phyloP scores from a whole-genome alignment of 495 filamentous ascomycete species.

The Hamigera avellanea region DNA sequence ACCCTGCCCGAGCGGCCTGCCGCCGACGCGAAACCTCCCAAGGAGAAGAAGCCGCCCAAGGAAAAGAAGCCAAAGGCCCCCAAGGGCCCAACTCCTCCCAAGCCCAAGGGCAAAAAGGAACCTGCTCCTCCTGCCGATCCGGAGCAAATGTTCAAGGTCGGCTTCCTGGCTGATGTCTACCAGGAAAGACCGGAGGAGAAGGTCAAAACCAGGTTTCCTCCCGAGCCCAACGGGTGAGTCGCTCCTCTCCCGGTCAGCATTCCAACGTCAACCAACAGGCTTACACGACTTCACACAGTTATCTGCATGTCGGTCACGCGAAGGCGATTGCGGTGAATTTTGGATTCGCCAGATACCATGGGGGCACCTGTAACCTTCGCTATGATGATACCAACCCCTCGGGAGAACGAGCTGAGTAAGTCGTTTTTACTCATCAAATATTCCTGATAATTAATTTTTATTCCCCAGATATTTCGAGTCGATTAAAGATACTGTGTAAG shows the following conservation, averaged over 20 bases:
- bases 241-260: background rate
- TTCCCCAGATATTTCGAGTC: slow-evolving; percentile 64
- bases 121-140: slow-evolving; percentile 44
- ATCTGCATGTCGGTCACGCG: slow-evolving; percentile 80
- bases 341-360: slow-evolving; percentile 80
- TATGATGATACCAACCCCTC: slow-evolving; percentile 83
- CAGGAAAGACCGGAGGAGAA: slow-evolving; percentile 55
- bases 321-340: slow-evolving; percentile 99
- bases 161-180: slow-evolving; percentile 73
- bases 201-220: slow-evolving; percentile 77
- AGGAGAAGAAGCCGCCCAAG: slow-evolving; percentile 19
- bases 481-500: slow-evolving; percentile 69
- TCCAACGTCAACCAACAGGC: too few species aligned
- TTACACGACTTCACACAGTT: slow-evolving; percentile 37
- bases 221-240: slow-evolving; percentile 60
- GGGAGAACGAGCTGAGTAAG: slow-evolving; percentile 68
- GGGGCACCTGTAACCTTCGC: slow-evolving; percentile 58
- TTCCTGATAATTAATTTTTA: too few species aligned
- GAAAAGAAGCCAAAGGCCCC: slow-evolving; percentile 20
- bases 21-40: slow-evolving; percentile 1
- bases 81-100: slow-evolving; percentile 22
- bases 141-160: slow-evolving; percentile 71
- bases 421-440: too few species aligned
- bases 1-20: background rate
- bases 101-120: slow-evolving; percentile 14